Percentiles rank a stretch among this genome's conserved stretches.
phyloP scores from a whole-genome alignment of 129 eudicot species.

The Helianthus tuberosus region DNA sequence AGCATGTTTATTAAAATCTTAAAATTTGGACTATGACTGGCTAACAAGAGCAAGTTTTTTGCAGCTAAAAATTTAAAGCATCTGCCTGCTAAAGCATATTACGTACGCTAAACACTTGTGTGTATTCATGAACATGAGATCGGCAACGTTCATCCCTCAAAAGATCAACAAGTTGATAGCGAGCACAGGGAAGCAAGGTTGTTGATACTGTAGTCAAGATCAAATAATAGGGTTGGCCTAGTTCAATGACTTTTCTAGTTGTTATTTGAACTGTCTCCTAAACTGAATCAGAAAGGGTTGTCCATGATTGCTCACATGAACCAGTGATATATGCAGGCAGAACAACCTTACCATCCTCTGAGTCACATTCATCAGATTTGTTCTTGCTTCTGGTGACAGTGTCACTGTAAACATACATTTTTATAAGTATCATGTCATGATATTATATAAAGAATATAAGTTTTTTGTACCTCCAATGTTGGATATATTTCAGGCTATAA shows the following conservation, averaged over 20 bases:
- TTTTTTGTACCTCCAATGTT: slow-evolving; percentile 77
- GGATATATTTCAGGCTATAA: slow-evolving; percentile 90
- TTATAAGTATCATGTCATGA: background rate
- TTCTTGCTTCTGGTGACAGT: slow-evolving; percentile 82
- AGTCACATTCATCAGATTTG: slow-evolving; percentile 78
- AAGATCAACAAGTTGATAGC: slow-evolving; percentile 82
- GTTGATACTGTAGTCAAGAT: slow-evolving; percentile 82
- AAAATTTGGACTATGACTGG: too few species aligned
- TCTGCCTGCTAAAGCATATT: background rate
- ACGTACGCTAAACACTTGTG: background rate
- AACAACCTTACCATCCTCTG: slow-evolving; percentile 88
- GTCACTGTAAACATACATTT: slow-evolving; percentile 45
- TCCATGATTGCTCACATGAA: slow-evolving; percentile 90
- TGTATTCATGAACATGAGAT: slow-evolving; percentile 56
- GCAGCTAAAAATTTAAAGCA: too few species aligned
- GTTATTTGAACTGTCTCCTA: slow-evolving; percentile 92
- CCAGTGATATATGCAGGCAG: slow-evolving; percentile 73
- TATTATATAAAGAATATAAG: background rate
- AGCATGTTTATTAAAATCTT: too few species aligned
- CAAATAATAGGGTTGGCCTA: slow-evolving; percentile 81
- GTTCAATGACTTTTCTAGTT: slow-evolving; percentile 71
- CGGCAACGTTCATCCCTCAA: slow-evolving; percentile 24
- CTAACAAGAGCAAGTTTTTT: too few species aligned
- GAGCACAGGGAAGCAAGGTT: slow-evolving; percentile 80
- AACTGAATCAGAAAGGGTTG: slow-evolving; percentile 85